Base-by-base conservation (phyloP, 352 stramenopile species). In the Phytophthora constricta region DNA sequence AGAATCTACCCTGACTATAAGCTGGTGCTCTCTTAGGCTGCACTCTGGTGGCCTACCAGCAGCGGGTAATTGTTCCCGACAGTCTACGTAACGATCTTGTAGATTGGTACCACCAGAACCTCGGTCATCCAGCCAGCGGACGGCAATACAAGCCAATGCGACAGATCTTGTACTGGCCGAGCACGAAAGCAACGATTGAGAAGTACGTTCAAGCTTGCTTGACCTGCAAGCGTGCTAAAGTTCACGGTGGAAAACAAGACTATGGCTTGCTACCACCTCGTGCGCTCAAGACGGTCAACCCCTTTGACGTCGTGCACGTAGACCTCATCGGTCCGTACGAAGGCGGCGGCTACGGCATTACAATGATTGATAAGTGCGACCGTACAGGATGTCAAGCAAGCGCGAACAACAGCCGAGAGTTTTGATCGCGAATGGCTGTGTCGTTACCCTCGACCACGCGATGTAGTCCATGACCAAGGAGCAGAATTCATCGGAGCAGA, bases 241-340 rank as follows among this genome's bases (percentile, higher is more conserved):
- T 62, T 9, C 55, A 62, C 33, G 55, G 55, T 1, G 55, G 42
- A 5, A 62, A 53, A 20, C 42, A 54, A 22, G 27, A 54, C 33
- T 62, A 48, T 14, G 31, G 55, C 2, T 20, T 49, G 11, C 22
- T 56, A 8, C 28, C 20, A 13, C 42, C 55, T 2, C n/a, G 55
- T 7, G 41, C 19, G 0, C 19, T 47, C 2, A 55, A 54, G 22
- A 56, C 20, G 3, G n/a, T 33, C 55, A 10, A 48, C 49, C 13
- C 45, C 14, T 62, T 62, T 19, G 33, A 62, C 8, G 17, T 62
- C 13, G 31, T 55, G 5, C 55, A 62, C 37, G 20, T 55, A 4
- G 55, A 62, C 37, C 55, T 62, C 19, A 54, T 62, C 23, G 55
- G 25, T 13, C 31, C 31, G 5, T 13, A 13, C 11, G 31, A 5